phyloP scores from a whole-genome alignment of 768 basidiomycete species.

The Aureoboletus auriporus region DNA sequence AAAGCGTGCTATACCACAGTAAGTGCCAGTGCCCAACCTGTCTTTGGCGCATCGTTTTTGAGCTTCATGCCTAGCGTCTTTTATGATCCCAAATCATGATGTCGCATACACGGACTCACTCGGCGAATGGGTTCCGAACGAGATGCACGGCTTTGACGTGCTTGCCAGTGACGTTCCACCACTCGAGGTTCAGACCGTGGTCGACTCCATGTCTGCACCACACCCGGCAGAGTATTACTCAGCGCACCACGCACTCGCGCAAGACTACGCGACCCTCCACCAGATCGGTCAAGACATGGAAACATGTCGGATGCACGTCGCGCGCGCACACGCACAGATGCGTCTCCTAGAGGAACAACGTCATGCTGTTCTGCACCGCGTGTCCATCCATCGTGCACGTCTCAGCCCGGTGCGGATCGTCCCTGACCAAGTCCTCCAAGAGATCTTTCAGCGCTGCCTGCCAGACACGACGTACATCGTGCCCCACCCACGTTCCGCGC shows the following conservation, averaged over 20 bases:
- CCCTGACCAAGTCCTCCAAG: constrained; percentile 31
- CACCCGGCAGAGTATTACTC: constrained; percentile 14
- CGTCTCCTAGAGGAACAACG: constrained; percentile 19
- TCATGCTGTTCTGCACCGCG: constrained; percentile 9
- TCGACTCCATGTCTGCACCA: constrained; percentile 23
- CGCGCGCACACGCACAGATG: constrained; percentile 12
- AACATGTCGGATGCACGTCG: constrained; percentile 14
- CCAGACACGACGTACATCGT: constrained; percentile 20
- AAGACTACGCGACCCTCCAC: constrained; percentile 14
- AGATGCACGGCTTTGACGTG: too few relatives aligned
- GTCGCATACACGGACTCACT: too few relatives aligned
- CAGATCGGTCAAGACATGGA: constrained; percentile 15
- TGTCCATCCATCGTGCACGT: constrained; percentile 22
- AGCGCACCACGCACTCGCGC: constrained; percentile 16
- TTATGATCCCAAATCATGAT: too few relatives aligned
- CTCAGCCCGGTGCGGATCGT: constrained; percentile 27
- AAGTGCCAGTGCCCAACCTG: too few relatives aligned
- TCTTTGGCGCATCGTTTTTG: too few relatives aligned
- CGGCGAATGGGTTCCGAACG: too few relatives aligned
- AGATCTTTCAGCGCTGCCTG: constrained; percentile 28
- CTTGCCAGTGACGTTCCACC: too few relatives aligned
- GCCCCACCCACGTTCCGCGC: constrained; percentile 22
- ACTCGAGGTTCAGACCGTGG: constrained; percentile 8
- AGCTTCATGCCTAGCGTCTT: too few relatives aligned
- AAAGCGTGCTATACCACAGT: too few relatives aligned